Conservation (phyloP, 441 rosid species). For the Melastoma candidum region DNA sequence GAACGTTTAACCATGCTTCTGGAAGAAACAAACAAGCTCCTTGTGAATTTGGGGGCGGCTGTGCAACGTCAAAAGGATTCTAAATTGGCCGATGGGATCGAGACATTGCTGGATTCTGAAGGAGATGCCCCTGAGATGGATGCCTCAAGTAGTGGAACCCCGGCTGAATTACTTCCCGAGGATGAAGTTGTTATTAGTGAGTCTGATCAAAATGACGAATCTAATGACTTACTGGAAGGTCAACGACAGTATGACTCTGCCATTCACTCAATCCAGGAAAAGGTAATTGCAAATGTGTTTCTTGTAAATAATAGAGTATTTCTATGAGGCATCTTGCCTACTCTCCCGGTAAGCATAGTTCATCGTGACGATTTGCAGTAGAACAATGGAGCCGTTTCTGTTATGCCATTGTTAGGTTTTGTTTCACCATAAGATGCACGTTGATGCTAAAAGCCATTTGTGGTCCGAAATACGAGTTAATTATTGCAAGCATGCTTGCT, state of each 20-base stretch:
- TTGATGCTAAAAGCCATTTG: no score
- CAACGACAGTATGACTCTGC: constrained; percentile 97
- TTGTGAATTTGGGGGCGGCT: constrained; percentile 92
- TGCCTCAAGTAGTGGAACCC: constrained; percentile 57
- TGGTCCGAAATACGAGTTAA: no score
- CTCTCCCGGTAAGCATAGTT: no score
- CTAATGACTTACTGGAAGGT: constrained; percentile 86
- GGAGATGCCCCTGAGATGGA: constrained; percentile 67
- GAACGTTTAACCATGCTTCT: constrained; percentile 90
- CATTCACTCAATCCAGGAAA: constrained; percentile 93
- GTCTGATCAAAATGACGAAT: constrained; percentile 73
- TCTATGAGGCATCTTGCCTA: no score
- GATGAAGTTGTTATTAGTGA: constrained; percentile 55
- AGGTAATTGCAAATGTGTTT: constrained; percentile 31
- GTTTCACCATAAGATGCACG: no score
- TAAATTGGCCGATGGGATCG: constrained; percentile 57
- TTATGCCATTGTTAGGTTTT: no score
- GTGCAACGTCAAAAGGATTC: constrained; percentile 97
- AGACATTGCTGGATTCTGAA: constrained; percentile 56
- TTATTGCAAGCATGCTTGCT: no score
- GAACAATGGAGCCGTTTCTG: no score
- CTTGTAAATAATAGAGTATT: no score
- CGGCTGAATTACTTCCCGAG: constrained; percentile 51
- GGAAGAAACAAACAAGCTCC: constrained; percentile 94
- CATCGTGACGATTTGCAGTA: no score